Percentiles rank a stretch among this genome's conserved stretches.
Conservation (phyloP, 805 yeast genomes). For the Saccharomycopsis oosterbeekiorum region DNA sequence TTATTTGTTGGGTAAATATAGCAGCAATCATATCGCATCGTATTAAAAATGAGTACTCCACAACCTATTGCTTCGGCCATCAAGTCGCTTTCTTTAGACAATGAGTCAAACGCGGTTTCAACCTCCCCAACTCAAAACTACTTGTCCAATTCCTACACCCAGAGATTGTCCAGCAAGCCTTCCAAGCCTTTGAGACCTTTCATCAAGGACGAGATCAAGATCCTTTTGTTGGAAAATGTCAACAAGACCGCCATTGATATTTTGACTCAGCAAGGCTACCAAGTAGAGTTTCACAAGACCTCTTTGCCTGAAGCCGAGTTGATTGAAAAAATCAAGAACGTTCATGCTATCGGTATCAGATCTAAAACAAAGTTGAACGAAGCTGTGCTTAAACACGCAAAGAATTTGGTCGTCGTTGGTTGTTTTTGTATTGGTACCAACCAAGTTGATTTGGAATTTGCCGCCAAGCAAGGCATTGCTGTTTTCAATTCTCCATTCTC, state of each 20-base stretch:
- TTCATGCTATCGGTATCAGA: conserved; percentile 96
- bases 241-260: conserved; percentile 86
- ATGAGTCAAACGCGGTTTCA: conserved; percentile 49
- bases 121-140: conserved; percentile 75
- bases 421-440: conserved; percentile 99
- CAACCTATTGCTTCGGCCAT: conserved; percentile 13
- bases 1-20: too few relatives aligned
- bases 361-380: conserved; percentile 88
- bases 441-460: conserved; percentile 88
- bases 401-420: conserved; percentile 82
- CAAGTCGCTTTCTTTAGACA: conserved; percentile 9
- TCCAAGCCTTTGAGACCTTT: conserved; percentile 83
- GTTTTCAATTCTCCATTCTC: conserved; percentile 98
- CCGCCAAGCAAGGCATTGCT: conserved; percentile 88
- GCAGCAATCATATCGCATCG: too few relatives aligned
- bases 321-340: conserved; percentile 85
- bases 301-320: conserved; percentile 88
- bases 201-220: conserved; percentile 90
- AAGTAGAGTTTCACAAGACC: conserved; percentile 86
- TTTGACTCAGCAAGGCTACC: conserved; percentile 86
- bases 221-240: conserved; percentile 84
- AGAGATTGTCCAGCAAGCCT: conserved; percentile 38
- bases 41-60: conserved; percentile 16
- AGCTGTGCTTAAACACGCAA: conserved; percentile 73
- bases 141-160: conserved; percentile 31